Evolutionary conservation across 192 early-diverging fungal species (phyloP), one percentile per base, ranked within the genome.

Genomic region (Powellomyces hirtus): DNA sequence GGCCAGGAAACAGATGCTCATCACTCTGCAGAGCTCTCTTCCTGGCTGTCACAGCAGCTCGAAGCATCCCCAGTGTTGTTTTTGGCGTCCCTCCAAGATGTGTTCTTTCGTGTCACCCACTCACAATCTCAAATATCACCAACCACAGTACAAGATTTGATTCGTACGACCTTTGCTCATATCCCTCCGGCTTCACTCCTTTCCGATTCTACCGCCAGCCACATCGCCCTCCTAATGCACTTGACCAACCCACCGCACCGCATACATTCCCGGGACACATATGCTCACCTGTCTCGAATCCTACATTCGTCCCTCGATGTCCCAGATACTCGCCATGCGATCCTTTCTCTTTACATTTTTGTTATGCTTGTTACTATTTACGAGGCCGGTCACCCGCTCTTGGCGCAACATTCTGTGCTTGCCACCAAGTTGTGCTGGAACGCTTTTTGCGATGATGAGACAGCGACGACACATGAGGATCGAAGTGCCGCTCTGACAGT

Each of bases 271-370:
- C 75, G 67, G 6, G 64, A 65, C 16, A 56, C 76, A 14, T 74
- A 75, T 72, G 67, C 79, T 7, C 53, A 71, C 5, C 59, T 71
- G 0, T 79, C 81, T 0, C 66, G 67, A 40, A 66, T 69, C 31
- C 77, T 83, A 46, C 72, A 78, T 66, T 66, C 75, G n/a, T 51
- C 59, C 46, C 62, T 83, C 10, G 76, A 83, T 30, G 59, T 58
- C 42, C 49, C 66, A 58, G 64, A 68, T 29, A n/a, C n/a, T n/a
- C n/a, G n/a, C n/a, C n/a, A n/a, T n/a, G n/a, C n/a, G n/a, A n/a
- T n/a, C n/a, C n/a, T n/a, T n/a, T n/a, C n/a, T n/a, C n/a, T n/a
- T n/a, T n/a, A n/a, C n/a, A n/a, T n/a, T n/a, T n/a, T n/a, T n/a
- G n/a, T n/a, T n/a, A n/a, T n/a, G n/a, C n/a, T n/a, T n/a, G n/a